Base-by-base conservation (phyloP, 2,329 filamentous ascomycete genomes). In the Teratosphaeria zuluensis region DNA sequence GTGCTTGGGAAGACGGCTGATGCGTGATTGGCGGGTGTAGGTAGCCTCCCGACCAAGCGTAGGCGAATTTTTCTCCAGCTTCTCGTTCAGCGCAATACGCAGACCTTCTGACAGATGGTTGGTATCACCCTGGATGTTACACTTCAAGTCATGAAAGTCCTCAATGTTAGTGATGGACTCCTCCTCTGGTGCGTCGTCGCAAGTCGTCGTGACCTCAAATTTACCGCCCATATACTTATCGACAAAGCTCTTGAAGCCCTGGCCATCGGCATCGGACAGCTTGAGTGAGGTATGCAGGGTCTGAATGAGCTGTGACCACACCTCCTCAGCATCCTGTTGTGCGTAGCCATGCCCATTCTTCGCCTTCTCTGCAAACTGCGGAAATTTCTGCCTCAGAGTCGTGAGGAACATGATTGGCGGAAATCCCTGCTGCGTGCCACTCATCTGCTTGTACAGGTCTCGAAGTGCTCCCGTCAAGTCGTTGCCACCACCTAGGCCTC, bases 271-370 rank as follows among this genome's bases (percentile, higher is more conserved):
- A 8, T 82, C 80, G 67, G 83, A 85, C 63, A 88, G 75, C 70
- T 84, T 86, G 55, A 97, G 77, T 70, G 89, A 92, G 68, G 88
- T 83, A 62, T 88, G 85, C 42, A 99, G 77, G 69, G 92, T 89
- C 52, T 88, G 85, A 5, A 99, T 77, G 62, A 99, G 95, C 72
- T 97, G 92, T 21, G 92, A 94, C 91, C 92, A 99, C 53, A 92
- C 94, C 74, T 99, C 94, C 74, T 99, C 94, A 0, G 94, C 94
- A 77, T 99, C 94, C 75, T 99, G 94, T 75, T 99, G 94, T n/a
- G 94, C 92, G 70, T 87, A 97, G 6, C 89, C 91, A 59, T 87
- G 81, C 24, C 90, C 89, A 33, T 87, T 86, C 72, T 89, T 92
- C 58, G 90, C 84, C 69, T 84, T 87, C 76, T 99, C 91, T 11